A percentile compares a stretch with the other conserved stretches of the same genome.
These are phyloP conservation scores for Colletotrichum navitas DNA, from an alignment of 2,329 filamentous ascomycete species.

Conservation along the genomic window DNA sequence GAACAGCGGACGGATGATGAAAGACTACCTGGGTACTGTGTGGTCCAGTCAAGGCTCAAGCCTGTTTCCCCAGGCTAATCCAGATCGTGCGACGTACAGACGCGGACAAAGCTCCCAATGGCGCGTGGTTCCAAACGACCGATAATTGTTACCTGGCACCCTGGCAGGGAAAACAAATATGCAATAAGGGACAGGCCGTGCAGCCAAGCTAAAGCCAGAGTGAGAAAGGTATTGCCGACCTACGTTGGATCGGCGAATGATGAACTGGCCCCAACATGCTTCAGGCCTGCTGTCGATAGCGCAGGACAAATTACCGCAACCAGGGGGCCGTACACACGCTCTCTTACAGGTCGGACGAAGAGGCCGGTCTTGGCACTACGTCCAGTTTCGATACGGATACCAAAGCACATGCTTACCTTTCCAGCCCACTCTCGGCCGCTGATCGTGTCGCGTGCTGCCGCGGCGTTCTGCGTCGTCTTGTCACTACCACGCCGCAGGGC, in stretches of 20 bases:
- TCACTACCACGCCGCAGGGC: slow-evolving; percentile 22
- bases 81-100: slow-evolving; percentile 32
- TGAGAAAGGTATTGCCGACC: slow-evolving; percentile 17
- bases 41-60: background rate
- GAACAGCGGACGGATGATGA: background rate
- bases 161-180: slow-evolving; percentile 1
- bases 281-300: slow-evolving; percentile 36
- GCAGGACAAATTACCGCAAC: slow-evolving; percentile 42
- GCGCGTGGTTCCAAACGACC: slow-evolving; percentile 19
- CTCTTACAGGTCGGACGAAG: slow-evolving; percentile 23
- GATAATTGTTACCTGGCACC: slow-evolving; percentile 8
- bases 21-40: no score
- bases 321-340: slow-evolving; percentile 18
- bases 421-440: slow-evolving; percentile 21
- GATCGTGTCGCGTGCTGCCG: slow-evolving; percentile 8
- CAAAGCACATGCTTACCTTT: slow-evolving; percentile 24
- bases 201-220: slow-evolving; percentile 15
- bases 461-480: slow-evolving; percentile 5
- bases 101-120: slow-evolving; percentile 23
- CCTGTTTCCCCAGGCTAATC: slow-evolving; percentile 23
- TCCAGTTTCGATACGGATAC: slow-evolving; percentile 18
- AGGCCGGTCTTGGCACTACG: slow-evolving; percentile 34
- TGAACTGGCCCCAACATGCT: slow-evolving; percentile 25
- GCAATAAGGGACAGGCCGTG: slow-evolving; percentile 13
- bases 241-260: slow-evolving; percentile 15